Percentiles rank a stretch among this genome's conserved stretches.
Conservation (phyloP, 805 yeast genomes). For the Myxozyma neglecta region DNA sequence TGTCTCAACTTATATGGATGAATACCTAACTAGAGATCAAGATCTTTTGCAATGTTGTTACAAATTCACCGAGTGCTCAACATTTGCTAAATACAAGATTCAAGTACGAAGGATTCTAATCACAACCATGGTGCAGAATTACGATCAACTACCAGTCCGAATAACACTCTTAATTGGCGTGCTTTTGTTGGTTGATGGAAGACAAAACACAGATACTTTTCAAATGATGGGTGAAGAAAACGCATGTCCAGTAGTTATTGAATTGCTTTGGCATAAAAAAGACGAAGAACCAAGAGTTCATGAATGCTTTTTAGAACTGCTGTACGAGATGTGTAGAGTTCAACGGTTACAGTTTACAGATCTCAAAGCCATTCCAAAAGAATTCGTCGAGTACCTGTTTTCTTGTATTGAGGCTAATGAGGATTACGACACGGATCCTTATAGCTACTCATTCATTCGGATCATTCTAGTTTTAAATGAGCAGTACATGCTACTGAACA, state of each 20-base stretch:
- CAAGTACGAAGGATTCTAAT: constrained; percentile 44
- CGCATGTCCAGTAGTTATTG: constrained; percentile 52
- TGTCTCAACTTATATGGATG: constrained; percentile 36
- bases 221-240: constrained; percentile 52
- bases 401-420: constrained; percentile 45
- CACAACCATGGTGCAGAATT: constrained; percentile 38
- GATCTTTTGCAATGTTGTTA: constrained; percentile 48
- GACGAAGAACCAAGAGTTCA: constrained; percentile 39
- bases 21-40: constrained; percentile 39
- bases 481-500: constrained; percentile 70
- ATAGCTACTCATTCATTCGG: constrained; percentile 67
- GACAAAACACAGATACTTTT: constrained; percentile 46
- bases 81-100: constrained; percentile 55
- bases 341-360: constrained; percentile 49
- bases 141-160: constrained; percentile 24
- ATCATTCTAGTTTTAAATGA: constrained; percentile 76
- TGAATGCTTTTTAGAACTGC: constrained; percentile 51
- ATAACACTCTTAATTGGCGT: constrained; percentile 48
- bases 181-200: constrained; percentile 48
- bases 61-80: constrained; percentile 49
- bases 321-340: constrained; percentile 57
- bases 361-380: constrained; percentile 45
- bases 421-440: constrained; percentile 50
- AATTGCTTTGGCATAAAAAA: constrained; percentile 41
- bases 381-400: constrained; percentile 52